A percentile compares a stretch with the other conserved stretches of the same genome.
phyloP scores from a whole-genome alignment of 1,284 basidiomycete genomes.

The Puccinia coronata region DNA sequence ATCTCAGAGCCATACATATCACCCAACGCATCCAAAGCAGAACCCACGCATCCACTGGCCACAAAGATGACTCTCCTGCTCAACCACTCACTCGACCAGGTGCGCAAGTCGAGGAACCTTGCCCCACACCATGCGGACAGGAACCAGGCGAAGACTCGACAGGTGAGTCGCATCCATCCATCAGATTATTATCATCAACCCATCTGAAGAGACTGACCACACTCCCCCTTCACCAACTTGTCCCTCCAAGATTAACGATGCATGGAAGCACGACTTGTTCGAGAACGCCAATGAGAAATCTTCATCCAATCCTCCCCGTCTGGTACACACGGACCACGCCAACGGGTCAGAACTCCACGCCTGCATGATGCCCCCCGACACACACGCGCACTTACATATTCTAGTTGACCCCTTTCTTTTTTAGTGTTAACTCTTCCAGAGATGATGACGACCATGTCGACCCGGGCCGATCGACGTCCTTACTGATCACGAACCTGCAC shows the following conservation, averaged over 20 bases:
- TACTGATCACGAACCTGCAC: slow-evolving; percentile 43
- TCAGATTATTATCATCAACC: too few species aligned
- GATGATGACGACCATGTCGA: background rate
- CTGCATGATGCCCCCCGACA: background rate
- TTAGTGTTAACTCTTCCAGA: background rate
- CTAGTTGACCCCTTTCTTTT: too few species aligned
- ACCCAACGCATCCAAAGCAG: too few species aligned
- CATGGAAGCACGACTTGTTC: slow-evolving; percentile 46
- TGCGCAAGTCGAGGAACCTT: background rate
- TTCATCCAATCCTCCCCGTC: background rate
- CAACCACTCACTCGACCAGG: slow-evolving; percentile 30
- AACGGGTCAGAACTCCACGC: too few species aligned
- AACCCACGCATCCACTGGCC: too few species aligned
- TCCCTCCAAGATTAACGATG: slow-evolving; percentile 19
- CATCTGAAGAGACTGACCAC: too few species aligned
- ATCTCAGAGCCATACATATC: too few species aligned
- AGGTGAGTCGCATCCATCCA: background rate
- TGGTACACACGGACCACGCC: background rate
- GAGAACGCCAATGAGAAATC: slow-evolving; percentile 9
- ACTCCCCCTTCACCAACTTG: background rate
- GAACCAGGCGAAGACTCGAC: background rate
- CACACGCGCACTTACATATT: background rate
- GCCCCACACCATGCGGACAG: background rate
- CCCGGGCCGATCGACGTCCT: slow-evolving; percentile 11
- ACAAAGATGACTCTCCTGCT: slow-evolving; percentile 23